These are phyloP conservation scores for Bruguiera gymnorhiza DNA, from an alignment of 345 rosid species.

Conservation along the genomic window DNA sequence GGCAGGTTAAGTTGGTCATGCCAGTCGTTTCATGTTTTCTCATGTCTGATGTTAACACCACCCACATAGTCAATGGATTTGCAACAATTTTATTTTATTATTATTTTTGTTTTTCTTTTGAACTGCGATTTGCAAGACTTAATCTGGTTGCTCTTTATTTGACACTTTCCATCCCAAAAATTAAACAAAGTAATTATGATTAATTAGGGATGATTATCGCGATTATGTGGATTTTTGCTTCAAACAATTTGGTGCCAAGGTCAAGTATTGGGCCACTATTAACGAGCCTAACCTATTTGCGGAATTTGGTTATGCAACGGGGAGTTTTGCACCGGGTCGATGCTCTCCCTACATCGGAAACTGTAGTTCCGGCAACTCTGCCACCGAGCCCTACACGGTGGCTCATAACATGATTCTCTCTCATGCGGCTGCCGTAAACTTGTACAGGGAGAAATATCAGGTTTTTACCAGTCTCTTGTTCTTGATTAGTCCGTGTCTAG, in stretches of 20 bases:
- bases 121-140: too few relatives aligned
- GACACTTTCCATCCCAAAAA: too few relatives aligned
- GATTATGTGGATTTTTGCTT: slow-evolving; percentile 48
- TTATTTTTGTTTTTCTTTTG: too few relatives aligned
- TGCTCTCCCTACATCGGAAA: slow-evolving; percentile 4
- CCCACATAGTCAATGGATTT: too few relatives aligned
- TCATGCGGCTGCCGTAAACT: slow-evolving; percentile 29
- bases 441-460: slow-evolving; percentile 32
- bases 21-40: too few relatives aligned
- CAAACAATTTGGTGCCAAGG: slow-evolving; percentile 42
- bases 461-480: not conserved
- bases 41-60: too few relatives aligned
- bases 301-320: slow-evolving; percentile 5
- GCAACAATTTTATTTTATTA: too few relatives aligned
- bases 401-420: slow-evolving; percentile 28
- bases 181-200: too few relatives aligned
- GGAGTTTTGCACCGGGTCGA: slow-evolving; percentile 20
- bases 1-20: too few relatives aligned
- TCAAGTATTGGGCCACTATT: slow-evolving; percentile 46
- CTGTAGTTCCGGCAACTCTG: slow-evolving; percentile 14
- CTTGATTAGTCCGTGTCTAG: too few relatives aligned
- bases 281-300: slow-evolving; percentile 42
- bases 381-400: slow-evolving; percentile 19
- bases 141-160: too few relatives aligned
- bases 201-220: slow-evolving; percentile 35